Evolutionary conservation across 148 eudicot genomes (phyloP).

Genomic region (Diospyros lotus): DNA sequence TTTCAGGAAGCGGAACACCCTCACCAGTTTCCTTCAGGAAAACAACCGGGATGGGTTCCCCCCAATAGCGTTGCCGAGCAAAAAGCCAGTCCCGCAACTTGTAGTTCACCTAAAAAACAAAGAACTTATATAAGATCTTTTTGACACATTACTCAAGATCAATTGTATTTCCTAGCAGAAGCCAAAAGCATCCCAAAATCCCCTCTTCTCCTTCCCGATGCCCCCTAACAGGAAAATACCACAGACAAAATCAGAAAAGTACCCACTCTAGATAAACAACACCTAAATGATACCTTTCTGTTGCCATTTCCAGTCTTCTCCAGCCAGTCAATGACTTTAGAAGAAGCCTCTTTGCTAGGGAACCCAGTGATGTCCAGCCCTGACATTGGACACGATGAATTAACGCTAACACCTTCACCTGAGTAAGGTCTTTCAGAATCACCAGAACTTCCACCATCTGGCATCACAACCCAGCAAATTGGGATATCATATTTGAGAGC

Average conservation of each 20-base stretch:
- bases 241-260: not conserved
- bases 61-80: constrained; percentile 99
- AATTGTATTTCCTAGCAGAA: not conserved
- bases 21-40: constrained; percentile 60
- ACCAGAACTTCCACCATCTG: constrained; percentile 43
- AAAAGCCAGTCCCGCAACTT: constrained; percentile 98
- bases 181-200: not conserved
- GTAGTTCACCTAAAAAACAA: constrained; percentile 67
- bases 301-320: constrained; percentile 77
- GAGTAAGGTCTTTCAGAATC: constrained; percentile 44
- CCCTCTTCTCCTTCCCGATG: not conserved
- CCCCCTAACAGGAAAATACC: not conserved
- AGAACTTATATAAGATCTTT: not conserved
- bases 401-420: constrained; percentile 60
- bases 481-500: constrained; percentile 73
- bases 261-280: not conserved
- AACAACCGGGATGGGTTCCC: constrained; percentile 95
- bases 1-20: constrained; percentile 73
- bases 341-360: constrained; percentile 65
- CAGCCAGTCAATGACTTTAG: constrained; percentile 73
- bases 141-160: not conserved
- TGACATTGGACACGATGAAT: constrained; percentile 63
- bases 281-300: constrained; percentile 50
- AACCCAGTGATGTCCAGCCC: constrained; percentile 89
- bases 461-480: constrained; percentile 59